Evolutionary conservation across 2,329 filamentous ascomycete genomes (phyloP).

Genomic region (Fusarium odoratissimum): DNA sequence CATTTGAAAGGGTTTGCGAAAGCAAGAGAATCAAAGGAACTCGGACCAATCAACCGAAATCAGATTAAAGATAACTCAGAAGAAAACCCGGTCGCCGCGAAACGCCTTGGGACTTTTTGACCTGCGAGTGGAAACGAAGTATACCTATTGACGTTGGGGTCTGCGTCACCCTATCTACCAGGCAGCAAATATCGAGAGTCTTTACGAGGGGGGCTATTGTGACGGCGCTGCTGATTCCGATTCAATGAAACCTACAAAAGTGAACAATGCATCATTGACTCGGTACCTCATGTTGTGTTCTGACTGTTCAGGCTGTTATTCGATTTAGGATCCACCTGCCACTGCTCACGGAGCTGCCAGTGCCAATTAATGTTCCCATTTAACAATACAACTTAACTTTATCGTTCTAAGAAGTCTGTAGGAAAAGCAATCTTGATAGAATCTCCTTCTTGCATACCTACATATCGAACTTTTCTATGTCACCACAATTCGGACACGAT

Average conservation of each 20-base stretch:
- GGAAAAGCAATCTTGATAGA: not conserved
- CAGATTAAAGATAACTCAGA: not conserved
- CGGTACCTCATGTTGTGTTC: not conserved
- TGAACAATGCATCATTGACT: not conserved
- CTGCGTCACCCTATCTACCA: not conserved
- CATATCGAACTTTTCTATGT: not conserved
- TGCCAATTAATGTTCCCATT: not conserved
- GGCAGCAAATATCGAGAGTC: not conserved
- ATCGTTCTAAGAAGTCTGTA: not conserved
- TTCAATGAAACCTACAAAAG: not conserved
- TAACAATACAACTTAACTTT: not conserved
- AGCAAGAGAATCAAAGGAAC: no score
- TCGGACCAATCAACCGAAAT: not conserved
- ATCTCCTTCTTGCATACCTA: not conserved
- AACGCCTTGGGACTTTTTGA: not conserved
- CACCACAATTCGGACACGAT: not conserved
- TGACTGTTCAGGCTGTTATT: not conserved
- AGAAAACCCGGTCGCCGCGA: not conserved
- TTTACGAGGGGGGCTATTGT: not conserved
- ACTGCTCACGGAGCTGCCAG: not conserved
- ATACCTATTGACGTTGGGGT: no score
- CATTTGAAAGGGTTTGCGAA: no score
- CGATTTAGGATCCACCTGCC: not conserved
- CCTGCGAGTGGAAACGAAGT: not conserved
- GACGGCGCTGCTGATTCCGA: not conserved